Evolutionary conservation across 2,329 filamentous ascomycete species (phyloP), one percentile per base, ranked within the genome.

Genomic region (Neofusicoccum ribis): DNA sequence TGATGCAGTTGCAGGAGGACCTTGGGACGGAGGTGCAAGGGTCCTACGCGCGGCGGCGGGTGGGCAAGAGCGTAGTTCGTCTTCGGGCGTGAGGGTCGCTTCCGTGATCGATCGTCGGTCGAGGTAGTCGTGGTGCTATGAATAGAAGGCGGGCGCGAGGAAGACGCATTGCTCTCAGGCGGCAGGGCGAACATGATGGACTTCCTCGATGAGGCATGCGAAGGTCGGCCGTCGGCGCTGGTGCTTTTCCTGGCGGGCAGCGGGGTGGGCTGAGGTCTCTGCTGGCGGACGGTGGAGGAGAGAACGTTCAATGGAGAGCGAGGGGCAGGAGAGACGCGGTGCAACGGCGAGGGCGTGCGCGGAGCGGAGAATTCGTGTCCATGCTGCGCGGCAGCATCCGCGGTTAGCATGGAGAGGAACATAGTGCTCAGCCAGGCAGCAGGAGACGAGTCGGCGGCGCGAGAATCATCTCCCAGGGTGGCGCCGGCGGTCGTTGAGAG

Each of bases 1-100:
- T 86, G 83, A 72, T 93, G 91, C 15, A 93, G 79, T 74, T 94
- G 91, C 5, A 93, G 82, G 5, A 92, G 79, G 17, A 92, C 79
- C 61, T 86, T 86, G 11, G 90, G 89, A 15, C 89, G 86, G 36
- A 90, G 82, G 70, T 89, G 86, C 14, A 90, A 82, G 84, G 72
- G 82, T 80, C 68, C 84, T 78, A 67, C 86, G 73, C 71, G 83
- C 80, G 68, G 89, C 81, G 66, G 89, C 0, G 91, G 89, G 68
- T 90, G 89, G 49, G 89, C 90, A 46, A 93, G 82, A 62, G 86
- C 82, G 74, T 86, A 92, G 6, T 82, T 84, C 2, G 88, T 91
- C 72, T 85, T 88, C 60, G 82, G 84, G 66, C 86, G 82, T 4
- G 79, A 76, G 0, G 77, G 70, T 9, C 82, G 81, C 71, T 83